These are phyloP conservation scores for Fusarium sp. DNA, from an alignment of 2,329 filamentous ascomycete genomes.

Conservation along the genomic window DNA sequence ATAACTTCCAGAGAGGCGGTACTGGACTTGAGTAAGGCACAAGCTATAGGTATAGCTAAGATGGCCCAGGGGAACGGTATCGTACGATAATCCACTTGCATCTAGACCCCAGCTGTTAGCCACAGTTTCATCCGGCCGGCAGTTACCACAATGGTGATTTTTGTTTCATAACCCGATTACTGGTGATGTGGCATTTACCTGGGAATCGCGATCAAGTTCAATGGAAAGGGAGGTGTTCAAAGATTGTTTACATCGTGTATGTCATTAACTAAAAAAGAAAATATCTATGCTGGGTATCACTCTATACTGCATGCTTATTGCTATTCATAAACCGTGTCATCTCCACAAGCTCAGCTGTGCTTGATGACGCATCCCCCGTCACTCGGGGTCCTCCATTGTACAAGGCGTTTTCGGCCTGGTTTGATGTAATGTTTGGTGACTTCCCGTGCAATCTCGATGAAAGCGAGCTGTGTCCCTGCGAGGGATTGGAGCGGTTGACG, in stretches of 20 bases:
- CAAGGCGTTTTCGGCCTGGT: not conserved
- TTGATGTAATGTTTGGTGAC: not conserved
- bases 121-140: not conserved
- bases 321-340: not conserved
- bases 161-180: rapidly evolving
- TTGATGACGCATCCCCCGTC: not conserved
- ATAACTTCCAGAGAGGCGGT: too few species aligned
- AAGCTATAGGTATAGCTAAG: not conserved
- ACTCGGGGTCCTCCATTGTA: not conserved
- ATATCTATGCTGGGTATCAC: not conserved
- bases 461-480: not conserved
- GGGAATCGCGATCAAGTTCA: rapidly evolving
- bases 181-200: rapidly evolving
- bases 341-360: slow-evolving; percentile 14
- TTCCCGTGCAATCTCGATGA: not conserved
- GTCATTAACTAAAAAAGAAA: not conserved
- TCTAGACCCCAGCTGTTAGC: not conserved
- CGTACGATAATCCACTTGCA: not conserved
- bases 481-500: not conserved
- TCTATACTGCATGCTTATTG: not conserved
- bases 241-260: not conserved
- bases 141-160: not conserved
- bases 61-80: not conserved
- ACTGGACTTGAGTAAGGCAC: not conserved
- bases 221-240: not conserved